These are phyloP conservation scores for Pleurotus djamor DNA, from an alignment of 768 basidiomycete genomes.

Conservation along the genomic window DNA sequence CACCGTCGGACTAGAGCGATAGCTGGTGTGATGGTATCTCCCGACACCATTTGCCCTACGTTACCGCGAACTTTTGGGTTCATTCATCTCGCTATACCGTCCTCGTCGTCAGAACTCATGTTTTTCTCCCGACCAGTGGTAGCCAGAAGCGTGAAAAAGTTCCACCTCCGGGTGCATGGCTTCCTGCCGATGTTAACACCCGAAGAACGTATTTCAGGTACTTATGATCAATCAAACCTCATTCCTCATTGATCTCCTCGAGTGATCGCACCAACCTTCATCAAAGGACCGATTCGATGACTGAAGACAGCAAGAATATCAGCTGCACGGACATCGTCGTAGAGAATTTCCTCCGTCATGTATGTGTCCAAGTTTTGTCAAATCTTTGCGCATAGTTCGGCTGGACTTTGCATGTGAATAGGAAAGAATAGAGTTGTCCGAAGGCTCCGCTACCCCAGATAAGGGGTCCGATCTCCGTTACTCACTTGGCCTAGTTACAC, in stretches of 20 bases:
- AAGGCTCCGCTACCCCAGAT: slow-evolving; percentile 13
- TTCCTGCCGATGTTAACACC: slow-evolving; percentile 21
- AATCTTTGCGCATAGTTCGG: too few species aligned
- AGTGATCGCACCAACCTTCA: neutral
- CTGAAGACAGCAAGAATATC: slow-evolving; percentile 25
- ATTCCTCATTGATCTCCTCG: neutral
- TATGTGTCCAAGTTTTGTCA: slow-evolving; percentile 34
- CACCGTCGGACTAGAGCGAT: slow-evolving; percentile 22
- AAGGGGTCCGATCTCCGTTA: slow-evolving; percentile 25
- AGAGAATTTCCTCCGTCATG: slow-evolving; percentile 25
- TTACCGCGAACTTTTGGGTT: slow-evolving; percentile 38
- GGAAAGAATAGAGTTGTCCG: neutral
- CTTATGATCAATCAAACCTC: neutral
- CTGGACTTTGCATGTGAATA: neutral
- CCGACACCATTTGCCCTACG: slow-evolving; percentile 28
- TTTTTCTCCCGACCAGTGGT: slow-evolving; percentile 23
- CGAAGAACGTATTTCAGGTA: slow-evolving; percentile 33
- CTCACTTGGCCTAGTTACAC: slow-evolving; percentile 32
- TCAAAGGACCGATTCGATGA: slow-evolving; percentile 33
- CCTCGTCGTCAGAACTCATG: neutral
- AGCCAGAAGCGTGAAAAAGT: slow-evolving; percentile 33
- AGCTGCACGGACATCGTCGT: slow-evolving; percentile 29
- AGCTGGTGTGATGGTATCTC: slow-evolving; percentile 30
- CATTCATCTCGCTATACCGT: slow-evolving; percentile 2
- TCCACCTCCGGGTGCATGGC: slow-evolving; percentile 32